Evolutionary conservation across 805 yeast species (phyloP).

Genomic region (Yarrowia deformans): DNA sequence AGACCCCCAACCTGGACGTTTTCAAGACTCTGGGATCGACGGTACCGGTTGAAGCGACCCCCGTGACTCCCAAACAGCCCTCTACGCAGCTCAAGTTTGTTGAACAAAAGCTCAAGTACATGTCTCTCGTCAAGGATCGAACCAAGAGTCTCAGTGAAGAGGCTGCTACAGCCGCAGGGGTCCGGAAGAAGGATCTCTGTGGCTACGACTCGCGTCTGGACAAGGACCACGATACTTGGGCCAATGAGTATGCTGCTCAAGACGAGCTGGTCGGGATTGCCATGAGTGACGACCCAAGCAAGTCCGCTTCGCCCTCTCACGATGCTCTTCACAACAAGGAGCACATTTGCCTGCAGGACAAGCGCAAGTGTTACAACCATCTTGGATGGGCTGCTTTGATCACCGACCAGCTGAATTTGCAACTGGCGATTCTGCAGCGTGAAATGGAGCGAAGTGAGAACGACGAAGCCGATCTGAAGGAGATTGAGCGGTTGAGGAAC

Average conservation of each 20-base stretch:
- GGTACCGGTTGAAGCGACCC: constrained; percentile 7
- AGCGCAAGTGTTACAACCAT: constrained; percentile 36
- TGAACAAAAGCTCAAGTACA: constrained; percentile 39
- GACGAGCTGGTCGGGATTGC: constrained; percentile 7
- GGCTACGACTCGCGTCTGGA: constrained; percentile 41
- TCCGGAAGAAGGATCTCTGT: constrained; percentile 45
- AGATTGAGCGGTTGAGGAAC: constrained; percentile 17
- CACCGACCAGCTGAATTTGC: constrained; percentile 17
- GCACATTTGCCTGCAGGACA: constrained; percentile 26
- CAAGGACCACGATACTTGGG: constrained; percentile 1
- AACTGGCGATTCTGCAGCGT: constrained; percentile 2
- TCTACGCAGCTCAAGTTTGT: constrained; percentile 34
- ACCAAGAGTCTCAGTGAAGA: constrained; percentile 44
- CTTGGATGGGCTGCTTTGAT: constrained; percentile 30
- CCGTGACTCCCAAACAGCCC: constrained; percentile 22
- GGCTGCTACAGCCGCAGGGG: constrained; percentile 43
- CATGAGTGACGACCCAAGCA: constrained; percentile 1
- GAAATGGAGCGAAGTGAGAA: constrained; percentile 5
- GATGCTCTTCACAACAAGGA: constrained; percentile 19
- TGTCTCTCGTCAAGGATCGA: constrained; percentile 44
- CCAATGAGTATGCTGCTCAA: neutral
- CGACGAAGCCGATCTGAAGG: constrained; percentile 11
- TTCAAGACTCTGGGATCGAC: constrained; percentile 41
- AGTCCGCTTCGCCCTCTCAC: constrained; percentile 1
- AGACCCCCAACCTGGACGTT: constrained; percentile 13